A percentile compares a stretch with the other conserved stretches of the same genome.
These are phyloP conservation scores for Russula sp. DNA, from an alignment of 768 basidiomycete genomes.

Conservation along the genomic window DNA sequence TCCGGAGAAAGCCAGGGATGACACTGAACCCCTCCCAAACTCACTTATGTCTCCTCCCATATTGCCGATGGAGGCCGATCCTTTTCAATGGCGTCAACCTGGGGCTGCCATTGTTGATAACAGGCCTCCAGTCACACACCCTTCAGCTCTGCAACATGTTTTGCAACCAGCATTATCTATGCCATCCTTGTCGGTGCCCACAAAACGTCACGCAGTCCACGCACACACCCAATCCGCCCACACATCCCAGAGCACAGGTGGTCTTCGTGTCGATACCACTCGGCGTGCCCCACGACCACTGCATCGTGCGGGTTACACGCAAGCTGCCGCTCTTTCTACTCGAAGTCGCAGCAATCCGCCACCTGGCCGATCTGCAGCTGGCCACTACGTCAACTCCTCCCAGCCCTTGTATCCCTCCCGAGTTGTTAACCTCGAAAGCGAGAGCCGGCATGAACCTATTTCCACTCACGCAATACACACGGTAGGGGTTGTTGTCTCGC, in stretches of 20 bases:
- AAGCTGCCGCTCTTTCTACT: not conserved
- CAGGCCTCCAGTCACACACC: not conserved
- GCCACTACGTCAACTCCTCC: not conserved
- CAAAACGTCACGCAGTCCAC: not conserved
- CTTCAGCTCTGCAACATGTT: not conserved
- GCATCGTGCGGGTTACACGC: not conserved
- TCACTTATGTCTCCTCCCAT: constrained; percentile 7
- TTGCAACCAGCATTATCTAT: not conserved
- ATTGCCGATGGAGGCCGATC: constrained; percentile 10
- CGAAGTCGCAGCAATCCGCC: constrained; percentile 6
- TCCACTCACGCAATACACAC: not conserved
- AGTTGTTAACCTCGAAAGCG: not conserved
- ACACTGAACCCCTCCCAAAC: not conserved
- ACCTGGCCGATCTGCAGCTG: not conserved
- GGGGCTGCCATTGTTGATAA: not conserved
- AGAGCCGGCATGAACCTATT: not conserved
- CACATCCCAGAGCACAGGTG: not conserved
- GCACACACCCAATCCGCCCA: not conserved
- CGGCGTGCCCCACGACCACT: not conserved
- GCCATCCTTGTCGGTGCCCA: not conserved
- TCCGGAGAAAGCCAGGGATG: not conserved
- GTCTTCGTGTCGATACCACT: not conserved
- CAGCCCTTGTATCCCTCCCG: not conserved
- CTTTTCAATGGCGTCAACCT: not conserved
- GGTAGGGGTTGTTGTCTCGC: not conserved